phyloP scores from a whole-genome alignment of 1,284 basidiomycete genomes.

The Athelia psychrophila region DNA sequence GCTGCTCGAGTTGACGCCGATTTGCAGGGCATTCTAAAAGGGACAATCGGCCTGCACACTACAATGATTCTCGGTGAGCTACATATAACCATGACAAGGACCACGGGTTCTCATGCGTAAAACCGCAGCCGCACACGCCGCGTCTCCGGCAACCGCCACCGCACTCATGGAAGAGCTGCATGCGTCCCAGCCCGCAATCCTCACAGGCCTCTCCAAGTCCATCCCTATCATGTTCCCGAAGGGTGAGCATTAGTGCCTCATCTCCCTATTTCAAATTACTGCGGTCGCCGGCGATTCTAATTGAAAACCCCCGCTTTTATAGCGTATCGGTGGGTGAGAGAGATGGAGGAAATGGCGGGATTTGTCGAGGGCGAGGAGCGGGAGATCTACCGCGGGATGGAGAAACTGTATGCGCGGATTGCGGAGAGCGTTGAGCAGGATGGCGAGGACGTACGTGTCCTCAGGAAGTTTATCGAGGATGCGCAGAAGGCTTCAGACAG shows the following conservation, averaged over 20 bases:
- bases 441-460: too few species aligned
- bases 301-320: too few species aligned
- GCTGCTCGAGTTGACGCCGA: slow-evolving; percentile 3
- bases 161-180: slow-evolving; percentile 48
- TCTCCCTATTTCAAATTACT: too few species aligned
- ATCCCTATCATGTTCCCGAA: slow-evolving; percentile 26
- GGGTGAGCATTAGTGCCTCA: too few species aligned
- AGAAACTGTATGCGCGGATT: slow-evolving; percentile 34
- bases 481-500: slow-evolving; percentile 34
- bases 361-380: slow-evolving; percentile 49
- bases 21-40: slow-evolving; percentile 51
- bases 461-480: too few species aligned
- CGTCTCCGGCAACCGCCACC: slow-evolving; percentile 55
- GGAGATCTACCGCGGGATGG: slow-evolving; percentile 45
- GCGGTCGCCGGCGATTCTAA: too few species aligned
- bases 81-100: not conserved
- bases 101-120: not conserved
- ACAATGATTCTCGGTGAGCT: slow-evolving; percentile 54
- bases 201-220: slow-evolving; percentile 35
- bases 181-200: slow-evolving; percentile 41
- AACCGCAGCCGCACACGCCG: slow-evolving; percentile 45
- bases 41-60: slow-evolving; percentile 49
- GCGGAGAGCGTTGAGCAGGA: too few species aligned
- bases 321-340: slow-evolving; percentile 57
- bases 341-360: slow-evolving; percentile 58